Conservation (phyloP, 2,329 filamentous ascomycete genomes). For the Aphanoascus verrucosus region DNA sequence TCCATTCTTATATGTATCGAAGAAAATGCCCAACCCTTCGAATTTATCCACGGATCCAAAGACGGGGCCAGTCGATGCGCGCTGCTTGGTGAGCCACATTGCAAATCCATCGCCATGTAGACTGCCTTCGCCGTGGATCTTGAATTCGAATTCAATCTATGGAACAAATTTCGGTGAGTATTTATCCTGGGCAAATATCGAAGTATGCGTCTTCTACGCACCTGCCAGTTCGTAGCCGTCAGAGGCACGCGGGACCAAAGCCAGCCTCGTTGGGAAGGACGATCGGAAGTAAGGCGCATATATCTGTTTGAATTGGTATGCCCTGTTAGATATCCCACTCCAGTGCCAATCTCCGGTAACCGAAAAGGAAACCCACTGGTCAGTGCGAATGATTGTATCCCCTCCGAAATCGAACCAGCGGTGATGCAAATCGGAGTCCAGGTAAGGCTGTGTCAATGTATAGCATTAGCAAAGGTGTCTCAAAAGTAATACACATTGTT, state of each 20-base stretch:
- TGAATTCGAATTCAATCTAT: constrained; percentile 84
- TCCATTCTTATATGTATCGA: constrained; percentile 99
- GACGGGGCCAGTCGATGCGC: constrained; percentile 66
- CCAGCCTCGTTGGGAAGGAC: constrained; percentile 83
- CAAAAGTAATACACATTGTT: constrained; percentile 4
- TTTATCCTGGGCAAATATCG: neutral
- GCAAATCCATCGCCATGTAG: constrained; percentile 95
- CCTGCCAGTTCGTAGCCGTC: constrained; percentile 97
- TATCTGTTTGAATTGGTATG: constrained; percentile 49
- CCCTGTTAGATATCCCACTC: neutral
- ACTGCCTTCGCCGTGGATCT: constrained; percentile 77
- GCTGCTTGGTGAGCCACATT: constrained; percentile 95
- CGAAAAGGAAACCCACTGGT: constrained; percentile 37
- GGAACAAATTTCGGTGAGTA: neutral
- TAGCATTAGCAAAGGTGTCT: neutral
- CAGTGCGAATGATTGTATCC: constrained; percentile 70
- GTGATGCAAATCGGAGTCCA: constrained; percentile 96
- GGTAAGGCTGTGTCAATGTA: constrained; percentile 58
- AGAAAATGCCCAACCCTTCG: constrained; percentile 86
- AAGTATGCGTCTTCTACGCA: constrained; percentile 23
- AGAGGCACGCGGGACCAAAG: constrained; percentile 87
- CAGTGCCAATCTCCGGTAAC: neutral
- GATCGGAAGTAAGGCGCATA: constrained; percentile 82
- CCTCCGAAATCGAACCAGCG: constrained; percentile 99
- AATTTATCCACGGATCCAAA: constrained; percentile 84